Conservation (phyloP, 768 basidiomycete species). For the Russula ochroleuca region DNA sequence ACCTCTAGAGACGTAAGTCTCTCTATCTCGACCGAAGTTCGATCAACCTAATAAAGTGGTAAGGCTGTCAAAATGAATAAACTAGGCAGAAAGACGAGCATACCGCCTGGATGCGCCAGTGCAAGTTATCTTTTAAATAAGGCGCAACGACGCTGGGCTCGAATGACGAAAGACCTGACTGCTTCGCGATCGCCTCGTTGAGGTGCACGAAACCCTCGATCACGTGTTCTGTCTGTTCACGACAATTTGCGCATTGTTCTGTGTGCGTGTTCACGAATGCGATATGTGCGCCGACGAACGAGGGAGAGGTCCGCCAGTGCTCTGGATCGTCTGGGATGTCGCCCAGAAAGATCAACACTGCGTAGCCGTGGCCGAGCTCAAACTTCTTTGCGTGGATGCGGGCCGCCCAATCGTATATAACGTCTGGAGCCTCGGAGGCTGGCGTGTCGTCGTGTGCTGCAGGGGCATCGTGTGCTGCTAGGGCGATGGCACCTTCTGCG, state of each 20-base stretch:
- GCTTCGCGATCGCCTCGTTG: slow-evolving; percentile 34
- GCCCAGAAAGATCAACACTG: slow-evolving; percentile 48
- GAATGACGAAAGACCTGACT: slow-evolving; percentile 32
- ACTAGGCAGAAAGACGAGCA: neutral
- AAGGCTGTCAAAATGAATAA: neutral
- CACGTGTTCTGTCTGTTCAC: slow-evolving; percentile 30
- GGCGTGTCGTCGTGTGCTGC: neutral
- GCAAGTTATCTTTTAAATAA: slow-evolving; percentile 40
- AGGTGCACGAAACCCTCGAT: slow-evolving; percentile 47
- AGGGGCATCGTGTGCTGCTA: neutral
- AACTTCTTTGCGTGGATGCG: slow-evolving; percentile 42
- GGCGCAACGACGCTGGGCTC: slow-evolving; percentile 40
- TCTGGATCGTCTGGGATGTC: slow-evolving; percentile 37
- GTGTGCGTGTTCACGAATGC: slow-evolving; percentile 40
- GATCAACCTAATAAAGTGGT: slow-evolving; percentile 4
- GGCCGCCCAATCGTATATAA: slow-evolving; percentile 40
- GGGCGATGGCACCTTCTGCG: neutral
- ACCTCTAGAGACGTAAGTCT: slow-evolving; percentile 23
- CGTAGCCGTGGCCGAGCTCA: slow-evolving; percentile 43
- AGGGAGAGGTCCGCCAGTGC: slow-evolving; percentile 37
- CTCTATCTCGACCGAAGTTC: neutral
- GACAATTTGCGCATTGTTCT: slow-evolving; percentile 42
- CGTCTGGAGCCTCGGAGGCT: neutral
- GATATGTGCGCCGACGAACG: slow-evolving; percentile 43
- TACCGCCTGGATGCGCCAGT: slow-evolving; percentile 44